Percentiles rank a stretch among this genome's conserved stretches.
Evolutionary conservation across 2,329 filamentous ascomycete genomes (phyloP).

Genomic region (Aspergillus sp.): DNA sequence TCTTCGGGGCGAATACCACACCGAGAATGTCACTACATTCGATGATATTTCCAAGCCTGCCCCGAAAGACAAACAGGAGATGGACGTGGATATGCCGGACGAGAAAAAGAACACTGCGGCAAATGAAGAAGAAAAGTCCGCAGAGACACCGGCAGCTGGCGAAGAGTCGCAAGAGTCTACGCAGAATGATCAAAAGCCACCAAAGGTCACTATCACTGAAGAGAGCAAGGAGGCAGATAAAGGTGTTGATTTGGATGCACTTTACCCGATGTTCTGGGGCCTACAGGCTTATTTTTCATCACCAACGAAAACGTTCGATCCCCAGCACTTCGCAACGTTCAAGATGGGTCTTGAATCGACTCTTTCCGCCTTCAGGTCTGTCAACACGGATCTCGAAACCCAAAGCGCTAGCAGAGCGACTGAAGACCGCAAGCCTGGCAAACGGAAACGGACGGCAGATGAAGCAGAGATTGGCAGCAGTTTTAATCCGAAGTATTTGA

Average conservation of each 20-base stretch:
- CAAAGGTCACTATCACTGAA: slow-evolving; percentile 18
- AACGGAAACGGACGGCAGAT: slow-evolving; percentile 59
- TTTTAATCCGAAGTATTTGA: slow-evolving; percentile 97
- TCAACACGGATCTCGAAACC: slow-evolving; percentile 60
- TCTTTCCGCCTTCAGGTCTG: slow-evolving; percentile 64
- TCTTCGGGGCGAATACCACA: slow-evolving; percentile 86
- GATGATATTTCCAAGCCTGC: slow-evolving; percentile 46
- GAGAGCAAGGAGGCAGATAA: slow-evolving; percentile 13
- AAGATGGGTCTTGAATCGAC: slow-evolving; percentile 55
- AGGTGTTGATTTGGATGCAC: slow-evolving; percentile 56
- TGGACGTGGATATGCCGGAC: slow-evolving; percentile 55
- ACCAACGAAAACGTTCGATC: slow-evolving; percentile 70
- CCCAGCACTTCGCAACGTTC: slow-evolving; percentile 56
- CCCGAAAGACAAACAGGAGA: slow-evolving; percentile 41
- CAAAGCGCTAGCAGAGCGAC: slow-evolving; percentile 46
- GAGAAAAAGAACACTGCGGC: slow-evolving; percentile 26
- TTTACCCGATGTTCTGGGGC: slow-evolving; percentile 93
- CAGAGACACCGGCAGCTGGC: slow-evolving; percentile 10
- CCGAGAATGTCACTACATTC: slow-evolving; percentile 84
- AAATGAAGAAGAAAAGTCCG: slow-evolving; percentile 22
- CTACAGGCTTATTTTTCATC: slow-evolving; percentile 87
- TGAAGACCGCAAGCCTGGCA: slow-evolving; percentile 58
- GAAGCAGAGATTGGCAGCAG: slow-evolving; percentile 57
- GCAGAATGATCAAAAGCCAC: slow-evolving; percentile 10
- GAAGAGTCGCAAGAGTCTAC: slow-evolving; percentile 8